Conservation (phyloP, 139 green algal genomes). For the Picochlorum sp. region DNA sequence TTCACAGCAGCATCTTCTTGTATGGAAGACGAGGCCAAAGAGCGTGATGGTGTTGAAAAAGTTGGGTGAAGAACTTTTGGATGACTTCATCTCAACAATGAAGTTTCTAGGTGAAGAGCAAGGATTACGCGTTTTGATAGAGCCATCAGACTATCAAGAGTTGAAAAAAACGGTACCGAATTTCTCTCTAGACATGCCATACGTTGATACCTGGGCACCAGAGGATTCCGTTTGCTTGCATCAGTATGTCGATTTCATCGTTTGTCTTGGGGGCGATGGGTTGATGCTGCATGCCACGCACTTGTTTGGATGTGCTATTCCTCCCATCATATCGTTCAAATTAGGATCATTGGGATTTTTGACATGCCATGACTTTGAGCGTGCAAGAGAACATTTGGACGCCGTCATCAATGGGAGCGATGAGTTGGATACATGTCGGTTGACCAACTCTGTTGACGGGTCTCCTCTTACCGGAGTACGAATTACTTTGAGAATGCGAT, state of each 20-base stretch:
- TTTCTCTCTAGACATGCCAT: not conserved
- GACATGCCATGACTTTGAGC: constrained; percentile 71
- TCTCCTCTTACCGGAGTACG: constrained; percentile 61
- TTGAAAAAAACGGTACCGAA: constrained; percentile 8
- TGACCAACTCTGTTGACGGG: constrained; percentile 1
- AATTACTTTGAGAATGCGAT: constrained; percentile 94
- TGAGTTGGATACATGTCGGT: constrained; percentile 24
- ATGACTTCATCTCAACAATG: constrained; percentile 57
- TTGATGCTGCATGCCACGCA: constrained; percentile 87
- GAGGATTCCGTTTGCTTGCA: constrained; percentile 31
- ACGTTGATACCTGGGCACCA: constrained; percentile 50
- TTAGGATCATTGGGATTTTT: constrained; percentile 96
- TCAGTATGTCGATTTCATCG: constrained; percentile 86
- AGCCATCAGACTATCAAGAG: constrained; percentile 64
- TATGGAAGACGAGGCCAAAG: constrained; percentile 81
- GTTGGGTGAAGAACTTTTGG: constrained; percentile 72
- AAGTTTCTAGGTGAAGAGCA: constrained; percentile 57
- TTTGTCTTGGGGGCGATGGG: constrained; percentile 93
- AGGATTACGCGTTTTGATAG: constrained; percentile 75
- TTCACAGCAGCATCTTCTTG: constrained; percentile 94
- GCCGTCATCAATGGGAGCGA: constrained; percentile 71
- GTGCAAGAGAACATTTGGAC: constrained; percentile 63
- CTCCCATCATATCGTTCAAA: constrained; percentile 83
- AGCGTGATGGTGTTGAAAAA: constrained; percentile 96
- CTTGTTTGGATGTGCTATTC: constrained; percentile 61